Percentiles rank a stretch among this genome's conserved stretches.
phyloP scores from a whole-genome alignment of 169 alveolate species.

The Plasmodium gallinaceum region DNA sequence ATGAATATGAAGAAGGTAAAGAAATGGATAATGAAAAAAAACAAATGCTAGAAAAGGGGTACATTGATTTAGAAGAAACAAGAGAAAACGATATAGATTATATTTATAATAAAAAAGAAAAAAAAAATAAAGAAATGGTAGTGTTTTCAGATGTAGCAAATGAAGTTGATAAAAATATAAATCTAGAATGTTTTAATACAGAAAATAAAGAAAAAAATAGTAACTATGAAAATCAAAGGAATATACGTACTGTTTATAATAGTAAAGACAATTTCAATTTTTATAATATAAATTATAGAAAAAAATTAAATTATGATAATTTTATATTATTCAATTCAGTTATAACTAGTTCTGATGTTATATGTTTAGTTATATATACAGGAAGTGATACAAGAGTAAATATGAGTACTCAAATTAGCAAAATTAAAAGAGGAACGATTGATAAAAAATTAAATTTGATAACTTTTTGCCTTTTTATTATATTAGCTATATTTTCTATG shows the following conservation, averaged over 20 bases:
- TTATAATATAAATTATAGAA: conserved; percentile 52
- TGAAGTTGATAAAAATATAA: conserved; percentile 8
- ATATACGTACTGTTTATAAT: conserved; percentile 35
- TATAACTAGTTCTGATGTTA: conserved; percentile 93
- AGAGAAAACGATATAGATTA: conserved; percentile 9
- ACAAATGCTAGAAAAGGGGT: conserved; percentile 11
- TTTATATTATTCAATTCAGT: conserved; percentile 95
- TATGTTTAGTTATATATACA: conserved; percentile 94
- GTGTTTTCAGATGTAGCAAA: conserved; percentile 37
- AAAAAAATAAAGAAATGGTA: conserved; percentile 67
- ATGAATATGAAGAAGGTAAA: conserved; percentile 6
- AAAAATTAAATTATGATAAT: conserved; percentile 86
- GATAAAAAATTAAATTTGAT: conserved; percentile 93
- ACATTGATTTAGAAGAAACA: conserved; percentile 26
- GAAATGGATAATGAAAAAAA: conserved; percentile 19
- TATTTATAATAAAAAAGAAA: conserved; percentile 3
- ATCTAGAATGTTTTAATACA: not conserved
- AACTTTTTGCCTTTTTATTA: conserved; percentile 89
- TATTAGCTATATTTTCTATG: conserved; percentile 84
- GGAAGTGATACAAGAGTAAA: conserved; percentile 91
- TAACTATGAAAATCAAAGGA: conserved; percentile 18
- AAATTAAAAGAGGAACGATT: conserved; percentile 92
- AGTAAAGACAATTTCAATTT: conserved; percentile 66
- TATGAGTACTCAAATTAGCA: conserved; percentile 88
- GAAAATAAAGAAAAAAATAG: not conserved